phyloP scores from a whole-genome alignment of 306 rosid genomes.

The Coriaria nepalensis region DNA sequence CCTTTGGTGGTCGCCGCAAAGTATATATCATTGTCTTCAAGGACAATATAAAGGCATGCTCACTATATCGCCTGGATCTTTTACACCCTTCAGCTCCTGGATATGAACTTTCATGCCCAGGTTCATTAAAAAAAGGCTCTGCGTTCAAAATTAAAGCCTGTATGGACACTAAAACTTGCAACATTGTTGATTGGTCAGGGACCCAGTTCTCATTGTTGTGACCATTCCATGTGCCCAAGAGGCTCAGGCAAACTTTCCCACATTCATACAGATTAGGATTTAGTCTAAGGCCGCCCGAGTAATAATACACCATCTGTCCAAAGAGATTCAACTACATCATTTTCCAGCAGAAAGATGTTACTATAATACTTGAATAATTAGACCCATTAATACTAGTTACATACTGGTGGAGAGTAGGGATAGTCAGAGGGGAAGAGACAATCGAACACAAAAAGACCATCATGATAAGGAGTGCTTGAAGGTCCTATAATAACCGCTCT shows the following conservation, averaged over 20 bases:
- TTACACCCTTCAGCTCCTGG: constrained; percentile 42
- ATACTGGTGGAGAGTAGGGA: constrained; percentile 62
- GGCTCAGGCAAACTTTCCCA: constrained; percentile 93
- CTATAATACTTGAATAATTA: neutral
- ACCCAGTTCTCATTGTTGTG: constrained; percentile 61
- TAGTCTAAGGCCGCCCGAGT: constrained; percentile 72
- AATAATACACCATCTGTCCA: constrained; percentile 55
- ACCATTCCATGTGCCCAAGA: constrained; percentile 84
- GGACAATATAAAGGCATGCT: constrained; percentile 47
- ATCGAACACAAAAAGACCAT: constrained; percentile 74
- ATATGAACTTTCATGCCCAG: constrained; percentile 40
- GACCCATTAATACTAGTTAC: constrained; percentile 16
- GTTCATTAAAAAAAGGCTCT: constrained; percentile 79
- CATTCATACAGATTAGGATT: constrained; percentile 73
- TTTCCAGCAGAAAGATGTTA: no score
- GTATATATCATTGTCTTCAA: constrained; percentile 59
- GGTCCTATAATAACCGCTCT: constrained; percentile 72
- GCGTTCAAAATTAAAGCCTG: constrained; percentile 78
- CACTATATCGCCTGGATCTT: constrained; percentile 49
- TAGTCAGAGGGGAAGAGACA: constrained; percentile 48
- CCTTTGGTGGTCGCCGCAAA: constrained; percentile 76
- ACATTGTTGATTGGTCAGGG: constrained; percentile 64
- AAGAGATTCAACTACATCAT: no score
- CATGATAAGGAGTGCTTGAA: constrained; percentile 75
- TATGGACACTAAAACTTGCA: constrained; percentile 86